These are phyloP conservation scores for Pigoraptor vietnamica DNA, from an alignment of 78 protist genomes.

Conservation along the genomic window DNA sequence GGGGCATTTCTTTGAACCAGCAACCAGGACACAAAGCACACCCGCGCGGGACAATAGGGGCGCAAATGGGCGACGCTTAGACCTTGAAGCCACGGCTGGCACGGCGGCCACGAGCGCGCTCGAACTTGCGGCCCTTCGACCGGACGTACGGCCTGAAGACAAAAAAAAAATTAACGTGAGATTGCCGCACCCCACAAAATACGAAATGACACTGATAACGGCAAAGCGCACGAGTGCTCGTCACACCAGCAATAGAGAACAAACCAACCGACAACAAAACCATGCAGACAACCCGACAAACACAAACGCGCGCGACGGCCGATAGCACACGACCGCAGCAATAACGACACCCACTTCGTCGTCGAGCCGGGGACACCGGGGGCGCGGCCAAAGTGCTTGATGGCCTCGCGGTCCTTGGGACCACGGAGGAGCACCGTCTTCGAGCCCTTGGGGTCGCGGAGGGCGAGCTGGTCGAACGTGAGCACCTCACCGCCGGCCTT, in stretches of 20 bases:
- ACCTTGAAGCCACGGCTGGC: constrained; percentile 53
- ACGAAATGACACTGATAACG: neutral
- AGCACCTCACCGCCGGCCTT: constrained; percentile 94
- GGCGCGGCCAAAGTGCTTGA: constrained; percentile 93
- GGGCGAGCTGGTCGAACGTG: constrained; percentile 99
- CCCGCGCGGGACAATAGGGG: neutral
- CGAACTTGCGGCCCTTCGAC: constrained; percentile 58
- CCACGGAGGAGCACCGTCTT: constrained; percentile 95
- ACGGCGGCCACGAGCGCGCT: constrained; percentile 71
- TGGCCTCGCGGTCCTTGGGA: constrained; percentile 84
- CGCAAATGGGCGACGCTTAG: constrained; percentile 2
- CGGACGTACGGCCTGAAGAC: constrained; percentile 50
- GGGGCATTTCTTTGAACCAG: too few relatives aligned
- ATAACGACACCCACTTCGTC: constrained; percentile 30
- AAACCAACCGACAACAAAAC: neutral
- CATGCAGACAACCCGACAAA: neutral
- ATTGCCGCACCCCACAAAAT: neutral
- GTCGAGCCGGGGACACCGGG: constrained; percentile 83
- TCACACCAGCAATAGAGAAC: neutral
- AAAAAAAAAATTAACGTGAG: neutral
- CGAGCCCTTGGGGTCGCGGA: constrained; percentile 88
- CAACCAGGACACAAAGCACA: neutral
- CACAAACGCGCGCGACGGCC: neutral
- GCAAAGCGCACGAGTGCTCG: neutral
- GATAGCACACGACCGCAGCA: neutral